Evolutionary conservation across 2,329 filamentous ascomycete genomes (phyloP).

Genomic region (Neoarthrinium moseri): DNA sequence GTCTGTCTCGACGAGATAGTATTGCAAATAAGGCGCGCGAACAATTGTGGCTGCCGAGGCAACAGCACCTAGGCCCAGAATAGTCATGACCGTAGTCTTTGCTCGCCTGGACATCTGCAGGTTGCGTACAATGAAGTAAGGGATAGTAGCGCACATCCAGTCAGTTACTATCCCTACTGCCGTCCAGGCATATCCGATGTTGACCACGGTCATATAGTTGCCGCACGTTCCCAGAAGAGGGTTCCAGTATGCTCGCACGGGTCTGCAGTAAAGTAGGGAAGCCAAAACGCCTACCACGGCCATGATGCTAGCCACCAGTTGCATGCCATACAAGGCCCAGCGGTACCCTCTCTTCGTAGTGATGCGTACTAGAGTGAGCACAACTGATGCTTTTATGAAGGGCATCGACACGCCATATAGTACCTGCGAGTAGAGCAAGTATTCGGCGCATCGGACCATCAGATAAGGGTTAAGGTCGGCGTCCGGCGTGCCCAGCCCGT

Average conservation of each 20-base stretch:
- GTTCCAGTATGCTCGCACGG: conserved; percentile 16
- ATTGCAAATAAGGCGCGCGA: conserved; percentile 11
- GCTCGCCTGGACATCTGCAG: conserved; percentile 23
- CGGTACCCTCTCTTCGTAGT: conserved; percentile 8
- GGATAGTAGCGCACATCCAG: conserved; percentile 27
- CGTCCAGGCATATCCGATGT: conserved; percentile 6
- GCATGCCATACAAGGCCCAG: conserved; percentile 11
- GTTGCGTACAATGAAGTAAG: conserved; percentile 26
- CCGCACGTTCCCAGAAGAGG: conserved; percentile 14
- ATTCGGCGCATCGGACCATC: conserved; percentile 1
- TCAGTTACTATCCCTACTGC: conserved; percentile 18
- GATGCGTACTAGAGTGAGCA: conserved; percentile 15
- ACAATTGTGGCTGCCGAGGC: conserved; percentile 11
- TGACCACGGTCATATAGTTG: conserved; percentile 12
- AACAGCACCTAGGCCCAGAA: conserved; percentile 12
- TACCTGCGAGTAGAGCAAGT: conserved; percentile 14
- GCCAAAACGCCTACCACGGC: conserved; percentile 15
- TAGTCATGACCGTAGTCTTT: conserved; percentile 16
- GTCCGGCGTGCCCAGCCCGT: conserved; percentile 1
- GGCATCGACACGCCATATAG: conserved; percentile 16
- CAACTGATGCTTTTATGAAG: conserved; percentile 16
- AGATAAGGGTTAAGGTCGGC: conserved; percentile 1
- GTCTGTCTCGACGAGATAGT: conserved; percentile 9
- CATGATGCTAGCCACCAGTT: conserved; percentile 11
- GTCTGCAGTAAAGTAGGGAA: conserved; percentile 16